These are phyloP conservation scores for Colletotrichum liriopes DNA, from an alignment of 2,329 filamentous ascomycete genomes.

Conservation along the genomic window DNA sequence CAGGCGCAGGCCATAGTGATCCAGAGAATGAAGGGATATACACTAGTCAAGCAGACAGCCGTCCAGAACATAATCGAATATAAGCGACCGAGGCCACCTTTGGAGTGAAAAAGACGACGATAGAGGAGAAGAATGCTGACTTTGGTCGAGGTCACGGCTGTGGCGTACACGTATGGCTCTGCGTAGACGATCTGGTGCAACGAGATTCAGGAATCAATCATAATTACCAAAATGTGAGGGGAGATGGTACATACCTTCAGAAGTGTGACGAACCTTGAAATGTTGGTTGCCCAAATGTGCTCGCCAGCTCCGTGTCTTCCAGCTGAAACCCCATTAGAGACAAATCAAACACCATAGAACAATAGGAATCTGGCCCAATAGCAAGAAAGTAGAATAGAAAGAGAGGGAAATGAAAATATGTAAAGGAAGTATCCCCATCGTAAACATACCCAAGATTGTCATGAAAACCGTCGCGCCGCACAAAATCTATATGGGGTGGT, in stretches of 20 bases:
- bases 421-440: too few species aligned
- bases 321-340: neutral
- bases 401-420: neutral
- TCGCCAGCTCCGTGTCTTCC: neutral
- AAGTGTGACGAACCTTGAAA: neutral
- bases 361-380: too few species aligned
- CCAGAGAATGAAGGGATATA: slow-evolving; percentile 35
- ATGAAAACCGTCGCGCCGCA: slow-evolving; percentile 7
- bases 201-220: neutral
- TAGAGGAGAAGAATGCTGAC: slow-evolving; percentile 39
- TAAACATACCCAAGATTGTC: slow-evolving; percentile 5
- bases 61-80: slow-evolving; percentile 22
- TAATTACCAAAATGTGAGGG: neutral
- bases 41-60: slow-evolving; percentile 14
- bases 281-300: slow-evolving; percentile 7
- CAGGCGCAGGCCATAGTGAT: slow-evolving; percentile 33
- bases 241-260: slow-evolving; percentile 1
- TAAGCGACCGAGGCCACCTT: neutral
- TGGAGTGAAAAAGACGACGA: slow-evolving; percentile 18
- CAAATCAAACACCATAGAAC: neutral
- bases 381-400: neutral
- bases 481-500: neutral
- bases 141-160: slow-evolving; percentile 34
- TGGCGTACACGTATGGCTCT: slow-evolving; percentile 37
- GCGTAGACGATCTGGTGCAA: slow-evolving; percentile 33